Evolutionary conservation across 2,329 filamentous ascomycete genomes (phyloP), one percentile per base, ranked within the genome.

Genomic region (Penicillium sp.): DNA sequence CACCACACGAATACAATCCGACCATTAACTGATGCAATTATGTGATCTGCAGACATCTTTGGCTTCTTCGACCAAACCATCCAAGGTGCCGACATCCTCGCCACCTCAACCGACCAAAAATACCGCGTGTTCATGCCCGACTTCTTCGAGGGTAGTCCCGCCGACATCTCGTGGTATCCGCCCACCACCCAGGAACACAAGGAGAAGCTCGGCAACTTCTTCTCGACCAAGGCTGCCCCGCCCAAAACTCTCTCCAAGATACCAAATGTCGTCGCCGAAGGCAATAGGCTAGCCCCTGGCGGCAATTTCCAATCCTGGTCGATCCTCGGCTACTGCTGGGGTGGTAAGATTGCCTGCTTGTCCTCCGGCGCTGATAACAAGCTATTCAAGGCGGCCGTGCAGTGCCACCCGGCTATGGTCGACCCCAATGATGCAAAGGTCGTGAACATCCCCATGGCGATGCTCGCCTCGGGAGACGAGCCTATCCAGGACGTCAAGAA

Each of bases 61-160:
- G 84, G 84, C 50, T 86, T 82, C 78, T 86, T 83, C 72, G 77
- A 78, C 10, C 84, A 87, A 67, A 86, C 83, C 10, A 63, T 86
- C 17, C 84, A 87, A 66, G 84, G 84, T 43, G 83, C 84, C 60
- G 84, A 87, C 62, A 86, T 86, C 65, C 80, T 86, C 40, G 81
- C 84, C 28, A 73, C 76, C 62, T 76, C 79, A 33, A 79, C 87
- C 81, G 74, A 83, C 78, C 72, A 79, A 57, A 84, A 89, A 68
- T 94, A 95, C 79, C 86, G 86, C 64, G 89, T 96, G 63, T 91
- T 92, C 76, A 92, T 97, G 61, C 92, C 92, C 28, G 92, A 97
- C 77, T 93, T 90, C 82, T 96, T 96, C 78, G 83, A 89, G 57
- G 91, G 90, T 71, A 81, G 84, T 62, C 88, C 90, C 35, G 84